Evolutionary conservation across 2,329 filamentous ascomycete genomes (phyloP).

Genomic region (Onygena corvina): DNA sequence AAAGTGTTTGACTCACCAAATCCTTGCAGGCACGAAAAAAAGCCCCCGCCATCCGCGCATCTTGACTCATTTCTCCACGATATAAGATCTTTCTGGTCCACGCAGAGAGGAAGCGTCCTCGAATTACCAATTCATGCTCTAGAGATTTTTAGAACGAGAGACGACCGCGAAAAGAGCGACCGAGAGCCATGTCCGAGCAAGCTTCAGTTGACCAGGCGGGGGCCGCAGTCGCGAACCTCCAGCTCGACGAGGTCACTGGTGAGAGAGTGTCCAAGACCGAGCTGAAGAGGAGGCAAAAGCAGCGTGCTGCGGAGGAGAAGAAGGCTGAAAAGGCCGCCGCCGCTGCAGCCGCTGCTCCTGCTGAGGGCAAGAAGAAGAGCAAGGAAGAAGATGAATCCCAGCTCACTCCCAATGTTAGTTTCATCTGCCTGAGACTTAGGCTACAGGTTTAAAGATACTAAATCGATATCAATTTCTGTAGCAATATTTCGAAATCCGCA

Average conservation of each 20-base stretch:
- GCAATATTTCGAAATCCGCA: constrained; percentile 97
- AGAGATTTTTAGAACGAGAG: not conserved
- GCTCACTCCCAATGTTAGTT: constrained; percentile 57
- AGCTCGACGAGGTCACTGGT: constrained; percentile 85
- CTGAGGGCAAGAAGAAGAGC: constrained; percentile 41
- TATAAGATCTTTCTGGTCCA: not conserved
- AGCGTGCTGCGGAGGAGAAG: constrained; percentile 71
- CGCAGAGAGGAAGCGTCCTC: not conserved
- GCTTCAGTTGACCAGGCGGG: constrained; percentile 30
- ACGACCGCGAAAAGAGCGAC: not conserved
- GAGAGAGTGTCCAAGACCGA: constrained; percentile 75
- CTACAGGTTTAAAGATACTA: not conserved
- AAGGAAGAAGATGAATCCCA: constrained; percentile 57
- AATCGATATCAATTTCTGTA: constrained; percentile 22
- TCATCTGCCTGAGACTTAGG: constrained; percentile 18
- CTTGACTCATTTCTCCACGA: constrained; percentile 1
- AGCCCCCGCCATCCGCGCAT: constrained; percentile 1
- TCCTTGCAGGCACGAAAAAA: not conserved
- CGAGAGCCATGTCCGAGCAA: constrained; percentile 4
- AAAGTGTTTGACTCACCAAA: not conserved
- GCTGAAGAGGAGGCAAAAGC: constrained; percentile 93
- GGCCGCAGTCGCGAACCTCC: constrained; percentile 52
- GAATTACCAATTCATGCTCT: not conserved
- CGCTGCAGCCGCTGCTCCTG: constrained; percentile 32
- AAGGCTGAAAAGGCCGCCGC: constrained; percentile 76